These are phyloP conservation scores for Verticillium dahliae DNA, from an alignment of 2,329 filamentous ascomycete genomes.

Conservation along the genomic window DNA sequence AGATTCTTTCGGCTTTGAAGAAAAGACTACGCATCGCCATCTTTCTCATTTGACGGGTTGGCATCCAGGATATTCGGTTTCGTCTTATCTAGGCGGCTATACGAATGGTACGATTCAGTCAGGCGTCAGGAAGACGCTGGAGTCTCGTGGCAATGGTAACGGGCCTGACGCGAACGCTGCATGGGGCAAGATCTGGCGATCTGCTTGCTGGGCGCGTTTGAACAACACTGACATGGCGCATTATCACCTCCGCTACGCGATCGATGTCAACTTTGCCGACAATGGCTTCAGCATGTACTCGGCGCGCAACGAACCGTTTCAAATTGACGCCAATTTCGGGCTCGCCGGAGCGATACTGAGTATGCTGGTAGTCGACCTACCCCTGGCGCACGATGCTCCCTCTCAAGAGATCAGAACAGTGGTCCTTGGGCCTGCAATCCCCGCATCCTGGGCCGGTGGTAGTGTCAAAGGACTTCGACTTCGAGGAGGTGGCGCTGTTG, in stretches of 20 bases:
- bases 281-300: constrained; percentile 48
- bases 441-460: constrained; percentile 33
- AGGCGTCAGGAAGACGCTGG: constrained; percentile 38
- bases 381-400: constrained; percentile 16
- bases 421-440: constrained; percentile 41
- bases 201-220: constrained; percentile 48
- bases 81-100: constrained; percentile 34
- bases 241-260: constrained; percentile 38
- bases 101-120: constrained; percentile 31
- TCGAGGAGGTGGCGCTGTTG: constrained; percentile 33
- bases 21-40: constrained; percentile 27
- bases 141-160: constrained; percentile 37
- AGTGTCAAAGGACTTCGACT: constrained; percentile 35
- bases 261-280: constrained; percentile 39
- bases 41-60: constrained; percentile 50
- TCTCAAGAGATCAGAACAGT: constrained; percentile 20
- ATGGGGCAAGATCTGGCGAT: constrained; percentile 53
- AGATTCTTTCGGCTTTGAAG: constrained; percentile 20
- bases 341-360: constrained; percentile 39
- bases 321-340: constrained; percentile 55
- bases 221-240: constrained; percentile 44
- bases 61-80: constrained; percentile 46
- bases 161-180: constrained; percentile 43
- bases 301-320: constrained; percentile 39
- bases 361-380: constrained; percentile 46